Evolutionary conservation across 2,329 filamentous ascomycete species (phyloP).

Genomic region (Xylariaceae sp.): DNA sequence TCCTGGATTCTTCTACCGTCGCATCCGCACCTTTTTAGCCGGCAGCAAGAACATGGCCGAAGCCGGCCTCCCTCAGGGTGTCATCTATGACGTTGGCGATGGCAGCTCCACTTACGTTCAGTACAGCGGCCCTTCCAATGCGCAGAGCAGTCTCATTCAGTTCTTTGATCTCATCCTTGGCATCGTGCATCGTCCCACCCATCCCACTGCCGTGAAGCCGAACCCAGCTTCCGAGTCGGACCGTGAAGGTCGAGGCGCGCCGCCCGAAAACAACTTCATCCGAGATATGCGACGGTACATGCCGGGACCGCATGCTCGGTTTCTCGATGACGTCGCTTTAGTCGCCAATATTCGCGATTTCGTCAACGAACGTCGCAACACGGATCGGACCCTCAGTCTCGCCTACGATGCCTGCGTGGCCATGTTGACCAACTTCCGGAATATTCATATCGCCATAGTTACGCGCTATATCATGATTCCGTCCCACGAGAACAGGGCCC

Average conservation of each 20-base stretch:
- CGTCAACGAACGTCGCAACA: constrained; percentile 55
- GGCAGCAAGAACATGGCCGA: constrained; percentile 98
- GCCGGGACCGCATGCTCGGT: constrained; percentile 86
- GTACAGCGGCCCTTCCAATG: constrained; percentile 91
- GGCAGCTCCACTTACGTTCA: constrained; percentile 67
- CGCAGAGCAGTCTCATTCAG: constrained; percentile 92
- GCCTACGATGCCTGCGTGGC: constrained; percentile 88
- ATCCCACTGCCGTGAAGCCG: constrained; percentile 72
- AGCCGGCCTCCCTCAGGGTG: constrained; percentile 79
- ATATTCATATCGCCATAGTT: constrained; percentile 95
- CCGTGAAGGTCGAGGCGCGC: constrained; percentile 37
- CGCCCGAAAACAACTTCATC: constrained; percentile 79
- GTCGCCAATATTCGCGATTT: constrained; percentile 86
- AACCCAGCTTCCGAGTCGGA: constrained; percentile 41
- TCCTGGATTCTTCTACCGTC: constrained; percentile 89
- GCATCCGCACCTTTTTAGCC: constrained; percentile 91
- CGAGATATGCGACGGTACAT: constrained; percentile 96
- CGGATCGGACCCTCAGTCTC: constrained; percentile 62
- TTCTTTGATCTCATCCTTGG: constrained; percentile 94
- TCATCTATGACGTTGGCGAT: constrained; percentile 79
- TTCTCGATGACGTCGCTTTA: constrained; percentile 71
- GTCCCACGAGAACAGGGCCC: constrained; percentile 65
- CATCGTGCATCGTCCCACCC: constrained; percentile 83
- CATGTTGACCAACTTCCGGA: constrained; percentile 64
- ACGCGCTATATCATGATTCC: constrained; percentile 92